Conservation (phyloP, 345 rosid species). For the Populus nigra region DNA sequence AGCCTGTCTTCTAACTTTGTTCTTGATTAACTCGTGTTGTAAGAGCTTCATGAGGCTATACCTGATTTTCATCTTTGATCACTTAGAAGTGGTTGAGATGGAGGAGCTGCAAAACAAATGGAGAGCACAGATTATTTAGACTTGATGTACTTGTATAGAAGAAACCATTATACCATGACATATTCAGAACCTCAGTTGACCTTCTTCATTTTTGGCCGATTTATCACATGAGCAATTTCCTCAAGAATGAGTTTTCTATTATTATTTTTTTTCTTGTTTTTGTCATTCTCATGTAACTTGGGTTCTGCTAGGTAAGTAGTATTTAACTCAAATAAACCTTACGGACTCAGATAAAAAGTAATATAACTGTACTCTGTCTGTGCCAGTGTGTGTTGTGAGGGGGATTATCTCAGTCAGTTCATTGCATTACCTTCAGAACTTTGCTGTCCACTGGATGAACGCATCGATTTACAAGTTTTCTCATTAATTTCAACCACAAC, state of each 20-base stretch:
- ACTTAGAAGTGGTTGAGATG: constrained; percentile 31
- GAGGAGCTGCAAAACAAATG: constrained; percentile 27
- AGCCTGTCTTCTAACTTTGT: background rate
- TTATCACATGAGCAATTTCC: background rate
- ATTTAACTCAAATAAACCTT: background rate
- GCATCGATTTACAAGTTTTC: constrained; percentile 19
- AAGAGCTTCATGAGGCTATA: background rate
- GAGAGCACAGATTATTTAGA: background rate
- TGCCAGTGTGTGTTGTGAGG: background rate
- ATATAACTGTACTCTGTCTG: background rate
- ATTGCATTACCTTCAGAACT: constrained; percentile 48
- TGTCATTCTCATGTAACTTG: background rate
- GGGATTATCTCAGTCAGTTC: background rate
- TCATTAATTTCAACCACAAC: constrained; percentile 52
- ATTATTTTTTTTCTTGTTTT: background rate
- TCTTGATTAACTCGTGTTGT: background rate
- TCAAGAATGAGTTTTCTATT: background rate
- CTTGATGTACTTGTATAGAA: no score
- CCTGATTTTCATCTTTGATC: constrained; percentile 24
- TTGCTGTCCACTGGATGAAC: constrained; percentile 15
- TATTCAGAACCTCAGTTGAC: no score
- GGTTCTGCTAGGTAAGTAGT: background rate
- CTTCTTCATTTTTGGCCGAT: background rate
- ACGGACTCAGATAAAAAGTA: background rate
- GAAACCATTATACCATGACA: no score